Evolutionary conservation across 768 basidiomycete species (phyloP).

Genomic region (Suillus placidus): DNA sequence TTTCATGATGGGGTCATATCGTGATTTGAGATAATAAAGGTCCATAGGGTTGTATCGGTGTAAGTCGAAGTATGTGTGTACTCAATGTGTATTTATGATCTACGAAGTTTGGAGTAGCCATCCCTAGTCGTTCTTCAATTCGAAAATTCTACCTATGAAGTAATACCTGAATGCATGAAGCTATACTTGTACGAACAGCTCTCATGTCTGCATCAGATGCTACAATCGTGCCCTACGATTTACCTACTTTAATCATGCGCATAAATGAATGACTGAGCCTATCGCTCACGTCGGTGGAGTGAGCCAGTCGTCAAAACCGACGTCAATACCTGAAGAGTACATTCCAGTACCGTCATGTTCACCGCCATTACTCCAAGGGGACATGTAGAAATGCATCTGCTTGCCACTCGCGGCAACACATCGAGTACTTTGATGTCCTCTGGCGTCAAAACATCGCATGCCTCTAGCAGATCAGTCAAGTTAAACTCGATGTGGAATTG

Average conservation of each 20-base stretch:
- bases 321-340: not conserved
- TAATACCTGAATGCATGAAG: no score
- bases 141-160: no score
- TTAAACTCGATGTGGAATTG: conserved; percentile 66
- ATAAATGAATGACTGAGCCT: no score
- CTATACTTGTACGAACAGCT: no score
- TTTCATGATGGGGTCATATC: not conserved
- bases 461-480: conserved; percentile 51
- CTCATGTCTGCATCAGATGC: no score
- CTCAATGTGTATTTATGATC: not conserved
- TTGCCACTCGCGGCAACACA: conserved; percentile 59
- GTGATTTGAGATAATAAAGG: not conserved
- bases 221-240: no score
- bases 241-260: no score
- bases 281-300: no score
- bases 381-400: conserved; percentile 68
- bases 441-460: conserved; percentile 44
- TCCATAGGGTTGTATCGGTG: not conserved
- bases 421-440: conserved; percentile 62
- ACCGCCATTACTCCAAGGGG: conserved; percentile 45
- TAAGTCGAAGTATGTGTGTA: not conserved
- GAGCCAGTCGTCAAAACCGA: no score
- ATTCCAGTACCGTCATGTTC: conserved; percentile 18
- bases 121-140: no score
- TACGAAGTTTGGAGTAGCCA: not conserved